Conservation (phyloP, 768 basidiomycete species). For the Mrakia frigida region DNA sequence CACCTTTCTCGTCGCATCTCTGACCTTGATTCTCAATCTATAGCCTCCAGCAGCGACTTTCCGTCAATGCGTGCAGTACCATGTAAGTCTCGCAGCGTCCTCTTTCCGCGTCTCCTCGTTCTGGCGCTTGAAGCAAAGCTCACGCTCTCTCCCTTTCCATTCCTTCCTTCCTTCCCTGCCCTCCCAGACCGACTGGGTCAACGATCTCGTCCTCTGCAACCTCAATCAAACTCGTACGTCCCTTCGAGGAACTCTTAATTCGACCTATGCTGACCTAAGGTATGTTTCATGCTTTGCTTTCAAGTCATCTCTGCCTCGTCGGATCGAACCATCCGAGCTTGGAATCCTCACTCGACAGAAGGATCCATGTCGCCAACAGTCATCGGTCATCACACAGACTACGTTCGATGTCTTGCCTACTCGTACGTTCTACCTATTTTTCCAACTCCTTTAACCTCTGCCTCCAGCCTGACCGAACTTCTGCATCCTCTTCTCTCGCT, state of each 20-base stretch:
- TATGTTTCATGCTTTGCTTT: background rate
- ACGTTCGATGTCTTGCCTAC: slow-evolving; percentile 71
- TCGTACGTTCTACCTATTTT: slow-evolving; percentile 50
- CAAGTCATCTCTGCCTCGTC: slow-evolving; percentile 87
- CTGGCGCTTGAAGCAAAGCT: background rate
- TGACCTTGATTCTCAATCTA: background rate
- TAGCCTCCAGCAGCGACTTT: slow-evolving; percentile 53
- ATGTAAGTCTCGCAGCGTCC: slow-evolving; percentile 52
- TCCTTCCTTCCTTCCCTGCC: background rate
- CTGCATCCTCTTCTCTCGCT: background rate
- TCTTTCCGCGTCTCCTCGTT: background rate
- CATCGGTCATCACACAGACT: slow-evolving; percentile 74
- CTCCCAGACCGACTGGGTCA: slow-evolving; percentile 70
- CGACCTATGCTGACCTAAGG: background rate
- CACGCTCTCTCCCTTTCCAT: background rate
- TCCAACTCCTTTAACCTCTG: too few relatives aligned
- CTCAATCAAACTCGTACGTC: slow-evolving; percentile 74
- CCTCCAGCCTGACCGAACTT: background rate
- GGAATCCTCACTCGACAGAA: slow-evolving; percentile 71
- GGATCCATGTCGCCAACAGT: slow-evolving; percentile 31
- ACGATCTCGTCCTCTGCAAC: slow-evolving; percentile 87
- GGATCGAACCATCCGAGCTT: slow-evolving; percentile 88
- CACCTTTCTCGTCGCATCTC: background rate
- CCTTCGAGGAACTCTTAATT: slow-evolving; percentile 16
- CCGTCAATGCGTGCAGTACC: slow-evolving; percentile 80